These are phyloP conservation scores for Leccinum pellstonianum DNA, from an alignment of 768 basidiomycete species.

Conservation along the genomic window DNA sequence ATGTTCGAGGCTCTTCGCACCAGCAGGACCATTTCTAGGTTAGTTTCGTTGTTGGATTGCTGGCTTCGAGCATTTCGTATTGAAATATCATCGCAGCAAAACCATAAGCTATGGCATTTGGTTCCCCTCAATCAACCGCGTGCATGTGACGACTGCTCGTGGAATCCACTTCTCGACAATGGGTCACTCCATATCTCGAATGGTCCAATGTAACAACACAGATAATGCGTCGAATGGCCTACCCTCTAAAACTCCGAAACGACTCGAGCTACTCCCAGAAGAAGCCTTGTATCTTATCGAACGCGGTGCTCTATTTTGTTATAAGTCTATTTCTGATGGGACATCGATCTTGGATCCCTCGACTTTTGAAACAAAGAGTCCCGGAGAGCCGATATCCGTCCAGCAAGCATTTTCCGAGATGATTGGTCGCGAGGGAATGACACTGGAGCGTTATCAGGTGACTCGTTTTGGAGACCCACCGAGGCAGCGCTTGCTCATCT, in stretches of 20 bases:
- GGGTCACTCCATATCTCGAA: slow-evolving; percentile 73
- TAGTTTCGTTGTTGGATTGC: slow-evolving; percentile 13
- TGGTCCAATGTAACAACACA: slow-evolving; percentile 32
- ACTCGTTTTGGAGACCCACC: slow-evolving; percentile 11
- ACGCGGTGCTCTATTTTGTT: slow-evolving; percentile 84
- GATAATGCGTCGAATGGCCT: not conserved
- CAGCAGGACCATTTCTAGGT: slow-evolving; percentile 77
- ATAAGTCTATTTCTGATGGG: slow-evolving; percentile 48
- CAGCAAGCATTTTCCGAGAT: slow-evolving; percentile 88
- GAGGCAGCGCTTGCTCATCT: not conserved
- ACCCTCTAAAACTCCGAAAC: slow-evolving; percentile 50
- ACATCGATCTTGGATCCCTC: slow-evolving; percentile 13
- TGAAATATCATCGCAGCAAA: slow-evolving; percentile 48
- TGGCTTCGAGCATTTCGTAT: not conserved
- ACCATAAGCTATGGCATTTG: slow-evolving; percentile 78
- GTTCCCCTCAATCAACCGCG: slow-evolving; percentile 63
- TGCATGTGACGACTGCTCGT: slow-evolving; percentile 66
- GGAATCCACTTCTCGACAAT: slow-evolving; percentile 83
- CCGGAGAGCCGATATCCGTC: slow-evolving; percentile 80
- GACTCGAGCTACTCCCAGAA: slow-evolving; percentile 88
- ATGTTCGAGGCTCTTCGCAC: slow-evolving; percentile 83
- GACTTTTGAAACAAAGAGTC: slow-evolving; percentile 38
- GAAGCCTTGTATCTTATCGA: slow-evolving; percentile 94
- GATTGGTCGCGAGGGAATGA: slow-evolving; percentile 75
- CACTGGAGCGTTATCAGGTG: slow-evolving; percentile 88